These are phyloP conservation scores for Saturnispora ahearnii DNA, from an alignment of 805 yeast species.

Conservation along the genomic window DNA sequence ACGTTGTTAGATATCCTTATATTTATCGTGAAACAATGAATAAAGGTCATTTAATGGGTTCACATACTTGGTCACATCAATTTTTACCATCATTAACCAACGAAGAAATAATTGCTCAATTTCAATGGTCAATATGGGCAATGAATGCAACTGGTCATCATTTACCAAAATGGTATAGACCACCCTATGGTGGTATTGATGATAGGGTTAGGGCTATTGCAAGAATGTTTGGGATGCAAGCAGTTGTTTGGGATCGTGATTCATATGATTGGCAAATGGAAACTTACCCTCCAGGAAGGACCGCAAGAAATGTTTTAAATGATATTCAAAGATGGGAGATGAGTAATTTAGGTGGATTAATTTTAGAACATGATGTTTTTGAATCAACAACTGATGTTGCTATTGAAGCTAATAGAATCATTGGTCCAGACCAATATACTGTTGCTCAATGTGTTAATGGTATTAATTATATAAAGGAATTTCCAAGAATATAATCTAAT, in stretches of 20 bases:
- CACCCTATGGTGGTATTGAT: conserved; percentile 94
- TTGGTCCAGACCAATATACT: conserved; percentile 58
- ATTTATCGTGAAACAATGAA: conserved; percentile 47
- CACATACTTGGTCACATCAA: conserved; percentile 91
- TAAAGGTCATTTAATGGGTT: conserved; percentile 71
- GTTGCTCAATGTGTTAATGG: conserved; percentile 75
- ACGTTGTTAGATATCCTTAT: conserved; percentile 70
- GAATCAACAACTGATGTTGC: conserved; percentile 61
- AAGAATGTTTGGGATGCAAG: conserved; percentile 76
- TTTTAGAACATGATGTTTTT: conserved; percentile 81
- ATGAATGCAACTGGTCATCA: conserved; percentile 90
- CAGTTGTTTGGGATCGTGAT: conserved; percentile 81
- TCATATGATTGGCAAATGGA: conserved; percentile 83
- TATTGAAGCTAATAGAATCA: conserved; percentile 42
- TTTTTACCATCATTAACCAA: conserved; percentile 71
- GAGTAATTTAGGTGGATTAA: conserved; percentile 44
- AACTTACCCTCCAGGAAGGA: conserved; percentile 34
- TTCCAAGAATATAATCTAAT: background rate
- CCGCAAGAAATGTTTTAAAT: conserved; percentile 42
- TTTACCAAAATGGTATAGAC: conserved; percentile 87
- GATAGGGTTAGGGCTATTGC: conserved; percentile 74
- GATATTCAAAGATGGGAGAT: conserved; percentile 49
- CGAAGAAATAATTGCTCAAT: conserved; percentile 77
- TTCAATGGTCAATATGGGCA: conserved; percentile 96
- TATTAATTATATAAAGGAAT: conserved; percentile 43